Base-by-base conservation (phyloP, 306 rosid species). In the Quercus dentata region DNA sequence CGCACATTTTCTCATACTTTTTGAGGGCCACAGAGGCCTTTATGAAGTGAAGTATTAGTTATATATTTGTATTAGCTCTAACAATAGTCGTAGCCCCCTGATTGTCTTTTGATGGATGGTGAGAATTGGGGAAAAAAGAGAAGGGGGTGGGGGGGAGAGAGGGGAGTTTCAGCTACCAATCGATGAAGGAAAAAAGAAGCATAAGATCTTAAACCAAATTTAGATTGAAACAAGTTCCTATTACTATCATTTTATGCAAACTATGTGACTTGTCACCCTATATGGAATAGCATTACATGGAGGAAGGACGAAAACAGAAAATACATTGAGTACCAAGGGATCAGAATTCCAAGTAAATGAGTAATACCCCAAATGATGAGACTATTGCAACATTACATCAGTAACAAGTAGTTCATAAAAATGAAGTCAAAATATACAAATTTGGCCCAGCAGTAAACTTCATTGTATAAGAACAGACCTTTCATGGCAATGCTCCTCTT, bases 401-500 rank as follows among this genome's bases (percentile, higher is more conserved):
- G 20, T n/a, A 8, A 20, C n/a, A 57, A 57, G 63, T 62, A 62
- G 5, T 62, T 20, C 68, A 62, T 30, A 3, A 23, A 62, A 62
- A 23, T 31, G 15, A 27, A 27, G 38, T 1, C 68, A 27, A 28
- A 63, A 63, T 25, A 5, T 28, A 63, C 20, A 63, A 19, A 64
- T 64, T 30, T 18, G 15, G 14, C 13, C 25, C 62, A 12, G 77
- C 59, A 74, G 76, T 68, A 65, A 62, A 79, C 75, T 67, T 14
- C 10, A 68, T 18, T 67, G 74, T 30, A 62, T 17, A 33, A 77
- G 69, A 63, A 71, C 59, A 35, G 51, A 92, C 99, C 97, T 82
- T 90, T 88, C 99, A 94, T 94, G 61, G 97, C 63, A 70, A 87
- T 83, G 94, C 97, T 94, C 88, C 99, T 88, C 83, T 82, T 92